Percentiles rank a stretch among this genome's conserved stretches.
phyloP scores from a whole-genome alignment of 805 yeast genomes.

The Wickerhamomyces xylosicus region DNA sequence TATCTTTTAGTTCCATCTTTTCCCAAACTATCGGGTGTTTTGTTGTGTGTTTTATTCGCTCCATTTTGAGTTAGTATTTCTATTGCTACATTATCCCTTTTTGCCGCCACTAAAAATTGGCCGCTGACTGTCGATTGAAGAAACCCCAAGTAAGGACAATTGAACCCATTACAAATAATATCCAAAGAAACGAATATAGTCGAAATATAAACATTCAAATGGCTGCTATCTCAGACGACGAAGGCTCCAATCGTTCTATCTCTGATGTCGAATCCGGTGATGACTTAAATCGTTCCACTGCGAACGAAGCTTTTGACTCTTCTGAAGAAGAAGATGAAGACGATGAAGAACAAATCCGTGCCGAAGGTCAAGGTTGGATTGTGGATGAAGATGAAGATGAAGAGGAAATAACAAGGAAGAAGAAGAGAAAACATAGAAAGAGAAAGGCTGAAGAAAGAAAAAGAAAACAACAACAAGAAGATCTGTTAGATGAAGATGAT shows the following conservation, averaged over 20 bases:
- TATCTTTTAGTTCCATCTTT: too few species aligned
- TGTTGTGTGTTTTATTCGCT: too few species aligned
- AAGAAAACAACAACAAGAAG: slow-evolving; percentile 41
- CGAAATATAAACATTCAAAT: slow-evolving; percentile 1
- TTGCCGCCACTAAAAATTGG: too few species aligned
- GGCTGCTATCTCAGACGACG: slow-evolving; percentile 16
- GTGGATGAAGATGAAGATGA: slow-evolving; percentile 78
- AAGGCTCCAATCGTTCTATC: slow-evolving; percentile 6
- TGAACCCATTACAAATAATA: too few species aligned
- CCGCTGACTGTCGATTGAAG: too few species aligned
- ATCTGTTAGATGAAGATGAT: slow-evolving; percentile 88
- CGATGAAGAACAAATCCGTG: slow-evolving; percentile 81
- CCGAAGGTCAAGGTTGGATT: slow-evolving; percentile 84
- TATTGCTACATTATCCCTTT: too few species aligned
- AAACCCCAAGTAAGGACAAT: too few species aligned
- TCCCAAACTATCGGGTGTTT: too few species aligned
- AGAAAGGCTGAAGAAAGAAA: slow-evolving; percentile 25
- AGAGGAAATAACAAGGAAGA: slow-evolving; percentile 35
- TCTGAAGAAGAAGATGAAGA: slow-evolving; percentile 89
- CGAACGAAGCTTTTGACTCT: slow-evolving; percentile 41
- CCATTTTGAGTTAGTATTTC: too few species aligned
- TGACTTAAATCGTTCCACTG: slow-evolving; percentile 20
- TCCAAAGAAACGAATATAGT: too few species aligned
- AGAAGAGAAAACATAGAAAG: slow-evolving; percentile 28
- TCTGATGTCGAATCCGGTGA: slow-evolving; percentile 26